A percentile compares a stretch with the other conserved stretches of the same genome.
These are phyloP conservation scores for Trametes elegans DNA, from an alignment of 768 basidiomycete genomes.

Conservation along the genomic window DNA sequence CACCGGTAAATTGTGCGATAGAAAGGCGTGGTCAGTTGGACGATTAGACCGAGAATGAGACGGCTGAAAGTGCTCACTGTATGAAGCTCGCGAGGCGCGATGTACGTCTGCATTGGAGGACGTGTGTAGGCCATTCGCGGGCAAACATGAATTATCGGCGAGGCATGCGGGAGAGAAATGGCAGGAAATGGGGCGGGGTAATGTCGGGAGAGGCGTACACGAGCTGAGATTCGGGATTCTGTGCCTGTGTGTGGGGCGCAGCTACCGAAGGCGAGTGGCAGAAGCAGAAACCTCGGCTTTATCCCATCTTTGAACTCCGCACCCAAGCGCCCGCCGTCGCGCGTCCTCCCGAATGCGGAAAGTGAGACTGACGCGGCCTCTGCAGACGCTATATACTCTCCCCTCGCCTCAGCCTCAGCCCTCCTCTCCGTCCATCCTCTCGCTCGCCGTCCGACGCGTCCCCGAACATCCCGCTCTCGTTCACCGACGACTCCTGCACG, in stretches of 20 bases:
- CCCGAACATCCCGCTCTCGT: not conserved
- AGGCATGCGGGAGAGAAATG: not conserved
- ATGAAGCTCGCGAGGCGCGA: not conserved
- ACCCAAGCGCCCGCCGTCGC: slow-evolving; percentile 15
- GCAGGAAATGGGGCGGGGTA: slow-evolving; percentile 8
- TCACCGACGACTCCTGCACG: not conserved
- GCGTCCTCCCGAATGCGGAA: slow-evolving; percentile 15
- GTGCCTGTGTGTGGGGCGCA: slow-evolving; percentile 9
- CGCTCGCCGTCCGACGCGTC: slow-evolving; percentile 7
- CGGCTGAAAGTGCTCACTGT: not conserved
- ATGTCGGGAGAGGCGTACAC: slow-evolving; percentile 13
- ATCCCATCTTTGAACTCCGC: slow-evolving; percentile 27
- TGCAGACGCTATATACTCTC: slow-evolving; percentile 23
- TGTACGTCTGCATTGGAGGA: not conserved
- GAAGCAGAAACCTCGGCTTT: slow-evolving; percentile 28
- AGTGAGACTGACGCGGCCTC: slow-evolving; percentile 29
- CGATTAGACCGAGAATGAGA: slow-evolving; percentile 6
- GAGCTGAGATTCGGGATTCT: not conserved
- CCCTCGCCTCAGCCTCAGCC: slow-evolving; percentile 6
- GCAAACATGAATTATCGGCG: slow-evolving; percentile 3
- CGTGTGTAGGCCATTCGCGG: not conserved
- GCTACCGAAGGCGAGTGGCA: slow-evolving; percentile 1
- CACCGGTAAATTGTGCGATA: slow-evolving; percentile 16
- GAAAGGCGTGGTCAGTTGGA: slow-evolving; percentile 11
- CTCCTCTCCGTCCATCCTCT: slow-evolving; percentile 1